Evolutionary conservation across 2,329 filamentous ascomycete species (phyloP).

Genomic region (Cercospora citrullina): DNA sequence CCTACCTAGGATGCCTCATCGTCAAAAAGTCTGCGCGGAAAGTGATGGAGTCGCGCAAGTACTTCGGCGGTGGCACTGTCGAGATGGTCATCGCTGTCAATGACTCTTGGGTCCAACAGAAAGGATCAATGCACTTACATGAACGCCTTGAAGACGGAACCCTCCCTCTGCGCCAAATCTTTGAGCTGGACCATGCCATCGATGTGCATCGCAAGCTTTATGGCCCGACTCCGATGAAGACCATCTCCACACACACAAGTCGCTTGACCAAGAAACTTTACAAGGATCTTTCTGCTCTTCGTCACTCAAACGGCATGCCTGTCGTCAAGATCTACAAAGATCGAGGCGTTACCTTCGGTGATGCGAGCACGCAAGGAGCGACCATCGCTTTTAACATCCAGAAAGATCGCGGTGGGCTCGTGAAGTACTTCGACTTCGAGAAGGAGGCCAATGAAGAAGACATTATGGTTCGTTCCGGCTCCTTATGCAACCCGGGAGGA

Average conservation of each 20-base stretch:
- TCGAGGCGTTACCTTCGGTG: constrained; percentile 43
- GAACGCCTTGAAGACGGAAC: constrained; percentile 87
- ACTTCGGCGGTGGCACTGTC: constrained; percentile 92
- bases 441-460: constrained; percentile 74
- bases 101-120: constrained; percentile 77
- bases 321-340: constrained; percentile 67
- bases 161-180: constrained; percentile 81
- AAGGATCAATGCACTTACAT: constrained; percentile 65
- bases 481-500: constrained; percentile 86
- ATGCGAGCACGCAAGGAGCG: constrained; percentile 61
- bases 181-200: constrained; percentile 75
- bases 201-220: constrained; percentile 68
- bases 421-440: constrained; percentile 79
- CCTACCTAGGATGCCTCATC: constrained; percentile 80
- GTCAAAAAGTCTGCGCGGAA: constrained; percentile 68
- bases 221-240: constrained; percentile 60
- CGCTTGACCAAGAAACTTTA: constrained; percentile 63
- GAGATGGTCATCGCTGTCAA: constrained; percentile 76
- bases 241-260: constrained; percentile 68
- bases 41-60: constrained; percentile 64
- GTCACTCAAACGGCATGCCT: constrained; percentile 65
- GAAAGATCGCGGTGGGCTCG: constrained; percentile 67
- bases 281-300: constrained; percentile 57
- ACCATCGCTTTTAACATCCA: constrained; percentile 79
- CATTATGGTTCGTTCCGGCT: constrained; percentile 81